A percentile compares a stretch with the other conserved stretches of the same genome.
phyloP scores from a whole-genome alignment of 768 basidiomycete genomes.

The Myochromella boudieri region DNA sequence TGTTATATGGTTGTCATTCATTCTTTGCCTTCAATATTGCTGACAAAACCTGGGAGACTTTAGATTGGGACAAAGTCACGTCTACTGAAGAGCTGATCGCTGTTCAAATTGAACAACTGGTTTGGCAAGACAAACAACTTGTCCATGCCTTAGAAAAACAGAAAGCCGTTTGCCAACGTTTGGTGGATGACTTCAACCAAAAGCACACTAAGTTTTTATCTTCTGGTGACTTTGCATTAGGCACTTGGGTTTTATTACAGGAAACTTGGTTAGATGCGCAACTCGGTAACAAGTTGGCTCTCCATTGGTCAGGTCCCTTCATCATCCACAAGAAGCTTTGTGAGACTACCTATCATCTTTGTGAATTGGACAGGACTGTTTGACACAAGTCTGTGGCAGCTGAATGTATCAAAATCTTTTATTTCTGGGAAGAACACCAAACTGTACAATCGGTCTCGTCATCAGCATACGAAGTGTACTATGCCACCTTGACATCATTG shows the following conservation, averaged over 20 bases:
- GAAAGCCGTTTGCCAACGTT: slow-evolving; percentile 8
- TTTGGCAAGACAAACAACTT: slow-evolving; percentile 18
- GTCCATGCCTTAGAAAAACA: slow-evolving; percentile 13
- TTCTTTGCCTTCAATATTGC: slow-evolving; percentile 27
- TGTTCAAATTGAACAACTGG: slow-evolving; percentile 20
- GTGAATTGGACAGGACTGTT: slow-evolving; percentile 1
- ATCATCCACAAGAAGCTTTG: slow-evolving; percentile 5
- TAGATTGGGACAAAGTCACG: slow-evolving; percentile 24
- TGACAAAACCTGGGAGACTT: slow-evolving; percentile 26
- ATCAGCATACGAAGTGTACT: no score
- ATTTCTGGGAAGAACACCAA: slow-evolving; percentile 4
- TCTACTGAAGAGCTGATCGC: slow-evolving; percentile 26
- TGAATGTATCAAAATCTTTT: slow-evolving; percentile 1
- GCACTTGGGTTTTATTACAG: slow-evolving; percentile 29
- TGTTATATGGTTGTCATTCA: slow-evolving; percentile 28
- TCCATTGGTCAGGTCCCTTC: slow-evolving; percentile 11
- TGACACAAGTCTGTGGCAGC: neutral
- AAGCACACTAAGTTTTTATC: slow-evolving; percentile 14
- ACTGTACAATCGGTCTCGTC: no score
- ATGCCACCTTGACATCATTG: no score
- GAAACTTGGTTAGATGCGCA: slow-evolving; percentile 28
- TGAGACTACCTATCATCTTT: neutral
- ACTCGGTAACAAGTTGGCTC: slow-evolving; percentile 21
- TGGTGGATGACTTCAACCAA: slow-evolving; percentile 24
- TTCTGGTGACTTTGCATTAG: slow-evolving; percentile 19